Percentiles rank a stretch among this genome's conserved stretches.
phyloP scores from a whole-genome alignment of 306 rosid genomes.

The Coriaria nepalensis region DNA sequence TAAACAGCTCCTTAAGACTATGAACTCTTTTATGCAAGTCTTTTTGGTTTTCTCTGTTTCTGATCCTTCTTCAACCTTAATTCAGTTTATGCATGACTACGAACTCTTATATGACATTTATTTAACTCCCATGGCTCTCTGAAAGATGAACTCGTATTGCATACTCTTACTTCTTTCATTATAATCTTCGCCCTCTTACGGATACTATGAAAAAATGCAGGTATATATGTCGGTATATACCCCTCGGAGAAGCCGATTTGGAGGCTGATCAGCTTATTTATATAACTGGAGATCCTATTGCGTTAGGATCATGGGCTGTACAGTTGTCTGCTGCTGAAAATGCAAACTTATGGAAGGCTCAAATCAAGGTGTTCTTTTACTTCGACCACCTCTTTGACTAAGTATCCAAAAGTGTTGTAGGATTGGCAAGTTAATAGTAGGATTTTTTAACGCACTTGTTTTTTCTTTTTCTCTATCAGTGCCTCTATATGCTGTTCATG shows the following conservation, averaged over 20 bases:
- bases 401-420: no score
- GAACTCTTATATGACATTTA: no score
- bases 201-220: slow-evolving; percentile 28
- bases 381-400: no score
- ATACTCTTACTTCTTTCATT: background rate
- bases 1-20: no score
- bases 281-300: slow-evolving; percentile 69
- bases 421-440: no score
- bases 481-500: slow-evolving; percentile 31
- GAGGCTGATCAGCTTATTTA: slow-evolving; percentile 67
- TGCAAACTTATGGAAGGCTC: slow-evolving; percentile 72
- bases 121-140: no score
- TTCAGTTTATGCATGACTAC: no score
- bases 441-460: no score
- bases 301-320: slow-evolving; percentile 77
- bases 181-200: background rate
- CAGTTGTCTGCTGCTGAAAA: slow-evolving; percentile 64
- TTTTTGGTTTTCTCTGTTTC: background rate
- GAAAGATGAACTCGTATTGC: background rate
- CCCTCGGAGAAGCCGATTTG: slow-evolving; percentile 58
- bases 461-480: slow-evolving; percentile 32
- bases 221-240: slow-evolving; percentile 29
- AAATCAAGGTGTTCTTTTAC: slow-evolving; percentile 41
- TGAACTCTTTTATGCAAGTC: background rate
- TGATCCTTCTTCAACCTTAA: background rate